phyloP scores from a whole-genome alignment of 257 asterid species.

The Fraxinus anomala region DNA sequence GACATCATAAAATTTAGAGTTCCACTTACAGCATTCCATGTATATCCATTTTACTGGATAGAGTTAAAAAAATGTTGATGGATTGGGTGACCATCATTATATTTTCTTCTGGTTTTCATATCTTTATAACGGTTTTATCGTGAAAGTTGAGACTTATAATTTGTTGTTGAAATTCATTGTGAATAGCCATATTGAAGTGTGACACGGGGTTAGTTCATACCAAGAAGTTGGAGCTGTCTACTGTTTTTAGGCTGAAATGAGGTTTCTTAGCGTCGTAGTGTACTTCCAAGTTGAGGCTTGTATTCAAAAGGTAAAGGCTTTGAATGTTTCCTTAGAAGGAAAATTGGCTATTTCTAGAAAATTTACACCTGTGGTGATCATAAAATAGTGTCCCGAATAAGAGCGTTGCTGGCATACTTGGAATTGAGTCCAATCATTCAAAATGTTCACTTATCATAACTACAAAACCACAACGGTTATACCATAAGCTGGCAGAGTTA shows the following conservation, averaged over 20 bases:
- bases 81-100: not conserved
- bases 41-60: not conserved
- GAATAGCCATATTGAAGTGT: not conserved
- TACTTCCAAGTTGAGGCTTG: not conserved
- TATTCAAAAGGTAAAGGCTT: not conserved
- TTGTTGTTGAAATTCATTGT: not conserved
- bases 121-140: not conserved
- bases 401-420: not conserved
- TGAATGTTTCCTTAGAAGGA: not conserved
- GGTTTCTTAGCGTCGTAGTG: not conserved
- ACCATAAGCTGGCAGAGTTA: not conserved
- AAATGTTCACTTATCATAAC: not conserved
- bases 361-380: not conserved
- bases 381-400: not conserved
- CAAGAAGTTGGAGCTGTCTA: not conserved
- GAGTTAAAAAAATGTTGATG: not conserved
- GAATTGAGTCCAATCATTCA: slow-evolving; percentile 8
- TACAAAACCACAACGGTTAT: not conserved
- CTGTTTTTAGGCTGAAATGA: not conserved
- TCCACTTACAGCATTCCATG: not conserved
- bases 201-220: not conserved
- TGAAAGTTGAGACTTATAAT: not conserved
- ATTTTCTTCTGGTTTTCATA: not conserved
- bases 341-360: not conserved
- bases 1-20: not conserved